These are phyloP conservation scores for Cystobasidium sp. DNA, from an alignment of 1,284 basidiomycete species.

Conservation along the genomic window DNA sequence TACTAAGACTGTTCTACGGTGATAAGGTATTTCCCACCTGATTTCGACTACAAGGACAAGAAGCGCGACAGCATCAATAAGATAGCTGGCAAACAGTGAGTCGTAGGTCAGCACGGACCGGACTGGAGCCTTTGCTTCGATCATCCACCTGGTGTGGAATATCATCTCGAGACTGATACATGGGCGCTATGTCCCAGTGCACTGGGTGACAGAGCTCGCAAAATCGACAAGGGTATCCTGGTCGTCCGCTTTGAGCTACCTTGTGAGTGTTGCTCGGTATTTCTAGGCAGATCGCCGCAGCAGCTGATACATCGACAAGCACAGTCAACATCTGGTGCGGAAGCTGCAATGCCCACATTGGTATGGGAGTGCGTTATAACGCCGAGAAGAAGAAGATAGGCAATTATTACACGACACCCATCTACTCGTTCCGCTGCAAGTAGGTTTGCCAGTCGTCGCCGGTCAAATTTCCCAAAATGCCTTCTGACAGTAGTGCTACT, in stretches of 20 bases:
- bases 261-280: conserved; percentile 24
- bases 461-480: too few species aligned
- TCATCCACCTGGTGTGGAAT: not conserved
- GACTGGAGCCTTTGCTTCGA: not conserved
- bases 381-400: conserved; percentile 94
- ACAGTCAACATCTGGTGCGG: conserved; percentile 97
- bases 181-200: conserved; percentile 61
- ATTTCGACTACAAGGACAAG: conserved; percentile 41
- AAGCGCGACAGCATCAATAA: conserved; percentile 40
- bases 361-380: conserved; percentile 97
- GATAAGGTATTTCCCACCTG: conserved; percentile 36
- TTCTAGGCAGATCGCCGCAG: not conserved
- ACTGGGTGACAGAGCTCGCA: conserved; percentile 66
- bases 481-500: not conserved
- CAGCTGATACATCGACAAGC: not conserved
- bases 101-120: not conserved
- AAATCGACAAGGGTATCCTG: conserved; percentile 89
- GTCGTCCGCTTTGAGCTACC: conserved; percentile 69
- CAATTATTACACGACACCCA: conserved; percentile 91
- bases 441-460: not conserved
- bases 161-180: not conserved
- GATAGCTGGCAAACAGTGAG: conserved; percentile 44
- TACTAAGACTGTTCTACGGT: not conserved
- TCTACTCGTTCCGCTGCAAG: conserved; percentile 93
- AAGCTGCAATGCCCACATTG: conserved; percentile 62